phyloP scores from a whole-genome alignment of 2,329 filamentous ascomycete genomes.

The Fusarium oligoseptatum region DNA sequence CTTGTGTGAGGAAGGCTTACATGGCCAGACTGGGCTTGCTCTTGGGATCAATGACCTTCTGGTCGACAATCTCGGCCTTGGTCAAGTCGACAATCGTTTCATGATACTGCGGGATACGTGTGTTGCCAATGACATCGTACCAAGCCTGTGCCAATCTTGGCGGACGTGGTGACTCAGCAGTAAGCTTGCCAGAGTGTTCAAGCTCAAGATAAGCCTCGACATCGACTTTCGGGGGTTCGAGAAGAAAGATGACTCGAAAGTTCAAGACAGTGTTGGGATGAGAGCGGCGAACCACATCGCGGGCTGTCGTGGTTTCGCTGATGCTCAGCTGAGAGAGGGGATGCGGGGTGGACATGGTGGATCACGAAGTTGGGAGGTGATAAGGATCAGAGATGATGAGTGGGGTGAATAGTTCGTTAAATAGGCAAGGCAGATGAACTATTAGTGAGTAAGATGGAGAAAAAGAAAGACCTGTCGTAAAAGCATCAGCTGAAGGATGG shows the following conservation, averaged over 20 bases:
- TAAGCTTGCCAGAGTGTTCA: constrained; percentile 53
- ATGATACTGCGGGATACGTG: constrained; percentile 45
- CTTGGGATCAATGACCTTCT: constrained; percentile 47
- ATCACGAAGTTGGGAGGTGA: constrained; percentile 21
- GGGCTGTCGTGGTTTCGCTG: constrained; percentile 52
- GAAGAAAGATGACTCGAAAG: constrained; percentile 65
- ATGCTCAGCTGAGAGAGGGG: constrained; percentile 49
- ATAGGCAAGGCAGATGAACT: background rate
- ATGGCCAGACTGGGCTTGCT: constrained; percentile 49
- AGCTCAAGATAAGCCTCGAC: constrained; percentile 61
- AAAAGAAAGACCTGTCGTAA: background rate
- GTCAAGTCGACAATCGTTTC: constrained; percentile 54
- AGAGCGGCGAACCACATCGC: constrained; percentile 48
- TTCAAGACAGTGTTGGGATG: constrained; percentile 50
- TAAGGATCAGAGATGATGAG: background rate
- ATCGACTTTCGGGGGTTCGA: constrained; percentile 63
- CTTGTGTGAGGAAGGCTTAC: constrained; percentile 34
- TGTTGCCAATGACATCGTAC: constrained; percentile 51
- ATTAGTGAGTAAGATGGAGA: background rate
- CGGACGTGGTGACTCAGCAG: constrained; percentile 46
- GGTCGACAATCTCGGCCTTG: constrained; percentile 37
- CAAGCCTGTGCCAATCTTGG: constrained; percentile 58
- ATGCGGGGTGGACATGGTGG: constrained; percentile 41
- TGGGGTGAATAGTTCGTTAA: background rate
- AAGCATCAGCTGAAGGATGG: background rate